These are phyloP conservation scores for Xenoacremonium recifei DNA, from an alignment of 2,329 filamentous ascomycete genomes.

Conservation along the genomic window DNA sequence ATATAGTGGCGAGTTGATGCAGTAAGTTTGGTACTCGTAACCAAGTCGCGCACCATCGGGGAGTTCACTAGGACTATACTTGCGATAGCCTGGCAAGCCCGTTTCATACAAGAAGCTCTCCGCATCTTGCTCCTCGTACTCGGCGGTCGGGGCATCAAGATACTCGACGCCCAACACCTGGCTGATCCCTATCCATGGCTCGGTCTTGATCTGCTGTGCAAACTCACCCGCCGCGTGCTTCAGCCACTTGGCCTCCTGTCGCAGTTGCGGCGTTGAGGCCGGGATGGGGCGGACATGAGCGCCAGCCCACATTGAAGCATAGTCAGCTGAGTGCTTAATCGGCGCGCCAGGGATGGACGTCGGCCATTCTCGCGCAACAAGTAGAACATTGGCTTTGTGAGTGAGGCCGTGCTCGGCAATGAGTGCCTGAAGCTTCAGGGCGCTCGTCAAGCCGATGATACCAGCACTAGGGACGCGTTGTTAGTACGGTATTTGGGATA, in stretches of 20 bases:
- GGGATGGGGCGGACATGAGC: conserved; percentile 55
- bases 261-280: conserved; percentile 30
- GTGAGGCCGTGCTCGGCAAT: conserved; percentile 5
- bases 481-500: background rate
- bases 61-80: conserved; percentile 33
- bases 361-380: conserved; percentile 35
- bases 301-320: conserved; percentile 57
- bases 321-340: conserved; percentile 36
- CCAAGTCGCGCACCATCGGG: conserved; percentile 44
- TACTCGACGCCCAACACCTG: conserved; percentile 51
- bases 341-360: conserved; percentile 31
- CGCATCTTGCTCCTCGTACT: conserved; percentile 34
- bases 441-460: conserved; percentile 50
- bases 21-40: conserved; percentile 53
- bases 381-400: conserved; percentile 15
- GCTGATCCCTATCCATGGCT: conserved; percentile 43
- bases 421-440: conserved; percentile 41
- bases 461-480: conserved; percentile 43
- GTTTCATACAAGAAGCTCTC: conserved; percentile 26
- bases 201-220: conserved; percentile 14
- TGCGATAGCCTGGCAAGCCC: conserved; percentile 26
- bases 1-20: conserved; percentile 54
- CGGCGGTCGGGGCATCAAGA: conserved; percentile 42
- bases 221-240: conserved; percentile 27
- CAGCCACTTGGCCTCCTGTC: conserved; percentile 31